These are phyloP conservation scores for Xanthoconium separans DNA, from an alignment of 1,284 basidiomycete genomes.

Conservation along the genomic window DNA sequence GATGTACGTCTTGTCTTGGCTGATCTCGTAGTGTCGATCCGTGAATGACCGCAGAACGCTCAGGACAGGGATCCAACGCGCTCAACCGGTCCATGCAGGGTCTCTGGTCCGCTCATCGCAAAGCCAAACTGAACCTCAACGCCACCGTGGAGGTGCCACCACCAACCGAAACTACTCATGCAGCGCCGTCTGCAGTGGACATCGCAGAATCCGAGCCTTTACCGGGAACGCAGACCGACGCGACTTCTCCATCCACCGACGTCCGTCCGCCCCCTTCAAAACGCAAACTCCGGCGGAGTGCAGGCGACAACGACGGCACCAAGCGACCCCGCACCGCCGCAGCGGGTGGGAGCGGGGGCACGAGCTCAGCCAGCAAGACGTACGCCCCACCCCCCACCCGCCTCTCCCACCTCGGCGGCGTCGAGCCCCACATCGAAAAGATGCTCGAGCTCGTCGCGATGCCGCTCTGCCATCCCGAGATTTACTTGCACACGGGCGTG, in stretches of 20 bases:
- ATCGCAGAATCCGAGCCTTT: conserved; percentile 19
- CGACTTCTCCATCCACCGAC: conserved; percentile 14
- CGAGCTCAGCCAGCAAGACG: no score
- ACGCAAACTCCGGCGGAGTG: conserved; percentile 55
- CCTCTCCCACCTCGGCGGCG: conserved; percentile 86
- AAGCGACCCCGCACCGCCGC: conserved; percentile 49
- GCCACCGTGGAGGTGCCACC: conserved; percentile 29
- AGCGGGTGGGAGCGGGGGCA: conserved; percentile 25
- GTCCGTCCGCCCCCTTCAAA: conserved; percentile 38
- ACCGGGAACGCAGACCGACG: neutral
- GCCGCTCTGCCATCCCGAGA: conserved; percentile 93
- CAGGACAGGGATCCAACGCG: conserved; percentile 67
- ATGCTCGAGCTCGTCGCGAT: conserved; percentile 94
- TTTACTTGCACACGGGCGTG: conserved; percentile 92
- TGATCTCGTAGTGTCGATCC: no score
- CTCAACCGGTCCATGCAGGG: conserved; percentile 77
- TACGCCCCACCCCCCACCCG: conserved; percentile 68
- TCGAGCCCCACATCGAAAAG: conserved; percentile 85
- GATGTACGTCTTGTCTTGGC: no score
- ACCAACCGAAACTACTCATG: conserved; percentile 11
- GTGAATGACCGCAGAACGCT: conserved; percentile 13
- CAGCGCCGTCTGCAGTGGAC: conserved; percentile 1
- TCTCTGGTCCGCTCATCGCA: conserved; percentile 66
- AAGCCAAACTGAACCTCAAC: conserved; percentile 67
- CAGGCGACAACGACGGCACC: conserved; percentile 44